Evolutionary conservation across 495 filamentous ascomycete species (phyloP).

Genomic region (Xylaria castorea): DNA sequence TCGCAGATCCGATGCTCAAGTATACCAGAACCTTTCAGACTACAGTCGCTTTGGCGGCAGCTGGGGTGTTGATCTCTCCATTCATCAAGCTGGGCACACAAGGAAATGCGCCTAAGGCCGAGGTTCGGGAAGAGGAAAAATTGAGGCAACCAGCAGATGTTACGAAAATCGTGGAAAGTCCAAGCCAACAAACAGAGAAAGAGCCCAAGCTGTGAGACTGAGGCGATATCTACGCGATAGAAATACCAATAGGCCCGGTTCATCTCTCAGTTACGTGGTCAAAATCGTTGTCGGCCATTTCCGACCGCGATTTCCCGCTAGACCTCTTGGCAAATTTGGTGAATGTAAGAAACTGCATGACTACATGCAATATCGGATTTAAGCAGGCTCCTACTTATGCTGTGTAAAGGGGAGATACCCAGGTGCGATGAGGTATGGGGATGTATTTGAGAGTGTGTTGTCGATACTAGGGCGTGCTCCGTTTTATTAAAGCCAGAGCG

Average conservation of each 20-base stretch:
- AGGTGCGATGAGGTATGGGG: neutral
- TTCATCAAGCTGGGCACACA: slow-evolving; percentile 55
- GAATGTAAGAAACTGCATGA: slow-evolving; percentile 4
- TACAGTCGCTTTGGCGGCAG: slow-evolving; percentile 61
- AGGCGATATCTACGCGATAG: neutral
- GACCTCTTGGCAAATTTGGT: neutral
- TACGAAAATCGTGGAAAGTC: slow-evolving; percentile 6
- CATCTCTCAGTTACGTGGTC: neutral
- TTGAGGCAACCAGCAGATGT: slow-evolving; percentile 21
- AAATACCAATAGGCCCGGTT: neutral
- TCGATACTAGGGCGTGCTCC: neutral
- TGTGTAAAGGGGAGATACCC: neutral
- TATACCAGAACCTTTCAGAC: slow-evolving; percentile 60
- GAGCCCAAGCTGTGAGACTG: slow-evolving; percentile 2
- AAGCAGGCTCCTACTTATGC: neutral
- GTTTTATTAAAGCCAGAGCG: neutral
- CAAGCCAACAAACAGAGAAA: slow-evolving; percentile 24
- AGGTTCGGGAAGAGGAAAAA: slow-evolving; percentile 22
- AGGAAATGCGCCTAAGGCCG: slow-evolving; percentile 42
- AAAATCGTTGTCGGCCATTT: neutral
- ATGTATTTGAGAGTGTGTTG: neutral
- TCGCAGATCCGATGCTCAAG: slow-evolving; percentile 47
- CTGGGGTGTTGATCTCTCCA: slow-evolving; percentile 44
- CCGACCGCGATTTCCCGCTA: neutral
- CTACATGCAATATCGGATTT: neutral